Percentiles rank a stretch among this genome's conserved stretches.
phyloP scores from a whole-genome alignment of 495 filamentous ascomycete species.

The Podospora didyma region DNA sequence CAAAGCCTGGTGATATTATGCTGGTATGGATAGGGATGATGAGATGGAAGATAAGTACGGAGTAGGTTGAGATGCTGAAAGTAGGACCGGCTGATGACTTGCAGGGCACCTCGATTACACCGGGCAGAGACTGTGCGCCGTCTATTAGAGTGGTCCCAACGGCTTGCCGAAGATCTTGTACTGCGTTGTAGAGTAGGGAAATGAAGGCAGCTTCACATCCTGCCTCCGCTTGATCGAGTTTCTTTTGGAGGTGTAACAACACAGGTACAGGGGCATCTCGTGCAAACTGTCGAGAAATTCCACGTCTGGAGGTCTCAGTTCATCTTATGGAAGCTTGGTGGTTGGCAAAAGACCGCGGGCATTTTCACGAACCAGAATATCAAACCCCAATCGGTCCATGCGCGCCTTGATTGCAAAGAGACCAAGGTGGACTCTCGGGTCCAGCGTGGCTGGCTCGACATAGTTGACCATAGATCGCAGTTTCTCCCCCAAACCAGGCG shows the following conservation, averaged over 20 bases:
- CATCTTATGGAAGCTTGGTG: conserved; percentile 52
- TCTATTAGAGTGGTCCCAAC: conserved; percentile 41
- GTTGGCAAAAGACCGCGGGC: conserved; percentile 65
- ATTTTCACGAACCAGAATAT: conserved; percentile 66
- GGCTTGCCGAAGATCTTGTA: conserved; percentile 34
- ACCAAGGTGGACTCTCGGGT: conserved; percentile 68
- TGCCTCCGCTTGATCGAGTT: neutral
- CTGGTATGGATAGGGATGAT: conserved; percentile 41
- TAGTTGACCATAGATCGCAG: conserved; percentile 61
- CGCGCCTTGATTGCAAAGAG: conserved; percentile 71
- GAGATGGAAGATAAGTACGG: conserved; percentile 39
- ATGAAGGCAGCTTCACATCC: conserved; percentile 23
- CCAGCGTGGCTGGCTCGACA: conserved; percentile 47
- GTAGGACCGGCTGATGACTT: conserved; percentile 12
- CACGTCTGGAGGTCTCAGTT: conserved; percentile 55
- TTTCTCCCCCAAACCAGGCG: conserved; percentile 47
- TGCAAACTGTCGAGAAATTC: conserved; percentile 56
- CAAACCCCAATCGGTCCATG: conserved; percentile 60
- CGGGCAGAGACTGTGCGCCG: conserved; percentile 36
- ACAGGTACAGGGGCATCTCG: conserved; percentile 52
- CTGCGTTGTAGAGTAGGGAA: conserved; percentile 28
- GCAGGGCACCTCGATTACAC: conserved; percentile 39
- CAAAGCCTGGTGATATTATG: conserved; percentile 28
- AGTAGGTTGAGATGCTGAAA: conserved; percentile 25
- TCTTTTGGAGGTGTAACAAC: conserved; percentile 42